phyloP scores from a whole-genome alignment of 257 asterid genomes.

The Fraxinus americana region DNA sequence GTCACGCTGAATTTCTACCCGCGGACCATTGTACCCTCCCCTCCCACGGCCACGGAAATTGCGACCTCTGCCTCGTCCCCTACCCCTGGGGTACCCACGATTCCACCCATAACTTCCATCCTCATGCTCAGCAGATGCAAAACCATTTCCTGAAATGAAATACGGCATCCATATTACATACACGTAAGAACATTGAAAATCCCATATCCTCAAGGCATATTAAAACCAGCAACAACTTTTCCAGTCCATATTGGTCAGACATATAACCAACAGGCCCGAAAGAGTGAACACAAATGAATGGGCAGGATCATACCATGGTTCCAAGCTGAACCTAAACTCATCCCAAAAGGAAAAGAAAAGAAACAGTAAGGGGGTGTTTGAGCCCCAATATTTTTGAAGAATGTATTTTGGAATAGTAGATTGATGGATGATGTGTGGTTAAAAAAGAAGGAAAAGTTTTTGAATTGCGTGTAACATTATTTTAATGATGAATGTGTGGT shows the following conservation, averaged over 20 bases:
- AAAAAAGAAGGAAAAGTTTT: no score
- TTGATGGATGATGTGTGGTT: no score
- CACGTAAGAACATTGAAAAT: neutral
- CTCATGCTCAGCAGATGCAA: slow-evolving; percentile 32
- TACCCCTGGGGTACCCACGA: slow-evolving; percentile 47
- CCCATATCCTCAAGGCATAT: neutral
- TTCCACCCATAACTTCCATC: slow-evolving; percentile 54
- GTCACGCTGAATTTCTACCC: slow-evolving; percentile 35
- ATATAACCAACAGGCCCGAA: neutral
- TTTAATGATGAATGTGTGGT: no score
- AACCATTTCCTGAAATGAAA: slow-evolving; percentile 42
- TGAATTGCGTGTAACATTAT: no score
- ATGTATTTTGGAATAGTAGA: no score
- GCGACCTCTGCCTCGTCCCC: slow-evolving; percentile 52
- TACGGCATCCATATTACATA: neutral
- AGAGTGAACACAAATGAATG: neutral
- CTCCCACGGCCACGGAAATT: slow-evolving; percentile 50
- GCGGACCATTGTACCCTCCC: slow-evolving; percentile 48
- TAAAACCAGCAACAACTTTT: neutral
- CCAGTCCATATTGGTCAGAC: neutral
- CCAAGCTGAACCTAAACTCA: neutral
- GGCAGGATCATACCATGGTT: neutral
- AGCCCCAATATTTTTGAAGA: no score
- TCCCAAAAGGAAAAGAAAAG: neutral
- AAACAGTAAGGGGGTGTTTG: neutral